Evolutionary conservation across 2,329 filamentous ascomycete genomes (phyloP).

Genomic region (Didymella keratinophila): DNA sequence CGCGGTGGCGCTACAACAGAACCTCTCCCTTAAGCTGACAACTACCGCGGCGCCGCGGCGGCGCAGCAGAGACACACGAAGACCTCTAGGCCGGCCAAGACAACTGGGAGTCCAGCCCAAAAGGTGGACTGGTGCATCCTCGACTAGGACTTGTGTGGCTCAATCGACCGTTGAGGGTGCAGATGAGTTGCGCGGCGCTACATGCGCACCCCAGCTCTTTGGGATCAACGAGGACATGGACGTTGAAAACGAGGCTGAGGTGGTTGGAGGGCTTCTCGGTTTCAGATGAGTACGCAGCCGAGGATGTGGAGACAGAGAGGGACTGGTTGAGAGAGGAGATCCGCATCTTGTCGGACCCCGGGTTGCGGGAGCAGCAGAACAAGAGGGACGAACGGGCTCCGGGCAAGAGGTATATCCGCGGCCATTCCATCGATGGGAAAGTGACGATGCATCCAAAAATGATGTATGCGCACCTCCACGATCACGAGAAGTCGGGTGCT

Average conservation of each 20-base stretch:
- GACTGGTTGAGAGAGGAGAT: too few species aligned
- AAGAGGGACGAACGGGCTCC: too few species aligned
- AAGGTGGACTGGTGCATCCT: not conserved
- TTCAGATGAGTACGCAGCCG: not conserved
- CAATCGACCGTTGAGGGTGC: not conserved
- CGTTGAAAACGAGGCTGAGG: not conserved
- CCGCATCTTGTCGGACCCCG: too few species aligned
- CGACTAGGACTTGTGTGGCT: not conserved
- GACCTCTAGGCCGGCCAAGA: not conserved
- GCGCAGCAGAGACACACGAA: not conserved
- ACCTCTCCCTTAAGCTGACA: not conserved
- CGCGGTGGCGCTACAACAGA: not conserved
- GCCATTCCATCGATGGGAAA: too few species aligned
- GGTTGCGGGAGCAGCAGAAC: too few species aligned
- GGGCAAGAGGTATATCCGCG: too few species aligned
- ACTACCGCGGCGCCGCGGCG: too few species aligned
- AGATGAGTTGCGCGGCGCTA: not conserved
- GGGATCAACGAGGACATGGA: not conserved
- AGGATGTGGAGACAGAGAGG: not conserved
- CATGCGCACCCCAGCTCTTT: not conserved
- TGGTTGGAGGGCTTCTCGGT: too few species aligned
- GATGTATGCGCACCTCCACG: too few species aligned
- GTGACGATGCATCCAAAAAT: too few species aligned
- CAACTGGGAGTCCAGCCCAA: too few species aligned
- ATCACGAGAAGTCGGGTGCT: too few species aligned